Percentiles rank a stretch among this genome's conserved stretches.
Evolutionary conservation across 139 green algal species (phyloP).

Genomic region (Marvania coccoides): DNA sequence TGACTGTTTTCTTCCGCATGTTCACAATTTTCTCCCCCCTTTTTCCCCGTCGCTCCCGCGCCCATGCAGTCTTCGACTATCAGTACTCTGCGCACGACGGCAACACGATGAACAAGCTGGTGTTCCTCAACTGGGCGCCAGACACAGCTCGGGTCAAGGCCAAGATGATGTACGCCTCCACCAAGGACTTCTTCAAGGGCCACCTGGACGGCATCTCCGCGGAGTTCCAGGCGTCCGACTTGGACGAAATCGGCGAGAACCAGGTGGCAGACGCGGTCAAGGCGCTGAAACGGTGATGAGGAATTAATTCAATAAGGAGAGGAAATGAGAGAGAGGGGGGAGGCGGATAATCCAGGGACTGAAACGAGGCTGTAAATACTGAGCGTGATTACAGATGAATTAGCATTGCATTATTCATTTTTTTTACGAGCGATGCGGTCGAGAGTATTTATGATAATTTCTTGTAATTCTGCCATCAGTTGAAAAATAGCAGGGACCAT

Average conservation of each 20-base stretch:
- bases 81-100: constrained; percentile 59
- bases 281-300: constrained; percentile 17
- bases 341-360: no score
- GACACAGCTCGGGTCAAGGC: constrained; percentile 50
- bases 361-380: no score
- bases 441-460: no score
- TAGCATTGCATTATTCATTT: no score
- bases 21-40: neutral
- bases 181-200: constrained; percentile 85
- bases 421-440: no score
- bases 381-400: no score
- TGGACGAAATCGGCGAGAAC: constrained; percentile 55
- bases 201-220: constrained; percentile 62
- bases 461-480: no score
- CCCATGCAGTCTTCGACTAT: constrained; percentile 70
- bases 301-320: constrained; percentile 11
- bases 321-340: no score
- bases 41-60: neutral
- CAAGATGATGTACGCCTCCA: constrained; percentile 89
- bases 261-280: constrained; percentile 24
- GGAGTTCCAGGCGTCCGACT: constrained; percentile 69
- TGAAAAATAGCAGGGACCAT: no score
- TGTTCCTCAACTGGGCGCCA: constrained; percentile 82
- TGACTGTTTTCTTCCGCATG: neutral
- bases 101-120: constrained; percentile 68